Evolutionary conservation across 2,329 filamentous ascomycete species (phyloP).

Genomic region (Xylariomycetidae sp.): DNA sequence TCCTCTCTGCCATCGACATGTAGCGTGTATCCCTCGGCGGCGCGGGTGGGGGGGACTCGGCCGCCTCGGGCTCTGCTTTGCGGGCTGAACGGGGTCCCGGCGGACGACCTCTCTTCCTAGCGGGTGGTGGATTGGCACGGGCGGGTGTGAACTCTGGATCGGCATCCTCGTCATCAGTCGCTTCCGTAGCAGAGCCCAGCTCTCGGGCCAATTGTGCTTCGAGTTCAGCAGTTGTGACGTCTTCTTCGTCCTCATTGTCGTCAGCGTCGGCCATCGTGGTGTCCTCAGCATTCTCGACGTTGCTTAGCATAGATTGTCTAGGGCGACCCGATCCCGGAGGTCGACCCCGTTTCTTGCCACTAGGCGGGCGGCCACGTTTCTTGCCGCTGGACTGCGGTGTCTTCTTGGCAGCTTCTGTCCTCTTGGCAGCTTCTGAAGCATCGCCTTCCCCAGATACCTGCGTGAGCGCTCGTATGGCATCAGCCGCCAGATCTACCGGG

Average conservation of each 20-base stretch:
- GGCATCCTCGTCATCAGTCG: constrained; percentile 5
- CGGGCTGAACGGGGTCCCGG: constrained; percentile 14
- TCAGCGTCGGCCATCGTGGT: constrained; percentile 21
- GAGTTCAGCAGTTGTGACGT: constrained; percentile 24
- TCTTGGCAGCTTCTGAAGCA: too few species aligned
- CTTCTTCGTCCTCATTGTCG: constrained; percentile 13
- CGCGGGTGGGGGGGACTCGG: constrained; percentile 7
- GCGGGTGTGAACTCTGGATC: constrained; percentile 3
- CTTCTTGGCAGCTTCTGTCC: constrained; percentile 1
- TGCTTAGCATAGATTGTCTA: constrained; percentile 23
- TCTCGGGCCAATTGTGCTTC: constrained; percentile 30
- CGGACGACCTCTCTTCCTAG: constrained; percentile 30
- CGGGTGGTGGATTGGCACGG: constrained; percentile 7
- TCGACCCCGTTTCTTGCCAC: constrained; percentile 25
- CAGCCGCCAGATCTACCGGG: constrained; percentile 36
- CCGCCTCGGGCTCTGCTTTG: constrained; percentile 6
- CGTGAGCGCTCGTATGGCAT: constrained; percentile 27
- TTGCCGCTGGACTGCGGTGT: constrained; percentile 20
- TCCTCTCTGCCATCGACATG: constrained; percentile 53
- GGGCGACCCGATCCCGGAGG: constrained; percentile 14
- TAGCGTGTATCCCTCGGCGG: constrained; percentile 26
- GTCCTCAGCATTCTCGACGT: constrained; percentile 15
- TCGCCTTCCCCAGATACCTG: constrained; percentile 10
- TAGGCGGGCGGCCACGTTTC: constrained; percentile 23
- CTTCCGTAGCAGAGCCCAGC: constrained; percentile 19